Percentiles rank a stretch among this genome's conserved stretches.
Conservation (phyloP, 1,284 basidiomycete species). For the Agroathelia rolfsii region DNA sequence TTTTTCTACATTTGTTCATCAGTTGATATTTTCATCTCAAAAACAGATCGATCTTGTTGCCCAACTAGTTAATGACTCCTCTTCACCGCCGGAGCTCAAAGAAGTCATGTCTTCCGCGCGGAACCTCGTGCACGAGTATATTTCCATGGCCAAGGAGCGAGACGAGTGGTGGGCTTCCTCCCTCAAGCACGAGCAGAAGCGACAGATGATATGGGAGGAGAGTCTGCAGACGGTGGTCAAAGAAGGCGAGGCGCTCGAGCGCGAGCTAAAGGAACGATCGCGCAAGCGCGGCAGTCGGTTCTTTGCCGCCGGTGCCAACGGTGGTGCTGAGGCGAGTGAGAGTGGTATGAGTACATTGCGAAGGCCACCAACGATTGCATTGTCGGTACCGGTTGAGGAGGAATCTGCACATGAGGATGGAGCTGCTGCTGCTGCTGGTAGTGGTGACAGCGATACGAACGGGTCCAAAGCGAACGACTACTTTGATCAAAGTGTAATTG, state of each 20-base stretch:
- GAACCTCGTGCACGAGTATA: constrained; percentile 58
- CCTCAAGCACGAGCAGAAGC: constrained; percentile 60
- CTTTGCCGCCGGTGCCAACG: constrained; percentile 22
- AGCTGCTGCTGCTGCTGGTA: background rate
- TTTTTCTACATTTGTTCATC: no score
- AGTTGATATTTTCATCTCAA: no score
- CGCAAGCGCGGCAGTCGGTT: constrained; percentile 46
- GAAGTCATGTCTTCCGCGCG: constrained; percentile 55
- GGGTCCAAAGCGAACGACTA: constrained; percentile 13
- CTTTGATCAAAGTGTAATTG: constrained; percentile 9
- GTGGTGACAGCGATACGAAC: constrained; percentile 10
- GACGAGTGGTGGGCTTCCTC: constrained; percentile 70
- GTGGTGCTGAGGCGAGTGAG: constrained; percentile 13
- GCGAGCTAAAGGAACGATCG: constrained; percentile 59
- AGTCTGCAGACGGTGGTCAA: constrained; percentile 79
- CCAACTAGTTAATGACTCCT: constrained; percentile 53
- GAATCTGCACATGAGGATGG: background rate
- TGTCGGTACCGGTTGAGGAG: constrained; percentile 5
- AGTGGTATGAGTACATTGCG: constrained; percentile 18
- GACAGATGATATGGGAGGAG: constrained; percentile 85
- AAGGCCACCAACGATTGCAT: constrained; percentile 16
- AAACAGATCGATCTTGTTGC: constrained; percentile 68
- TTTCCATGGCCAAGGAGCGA: constrained; percentile 68
- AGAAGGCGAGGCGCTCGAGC: constrained; percentile 82
- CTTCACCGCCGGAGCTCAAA: constrained; percentile 34